Evolutionary conservation across 108 stramenopile species (phyloP), one percentile per base, ranked within the genome.

Genomic region (Cylindrotheca closterium): DNA sequence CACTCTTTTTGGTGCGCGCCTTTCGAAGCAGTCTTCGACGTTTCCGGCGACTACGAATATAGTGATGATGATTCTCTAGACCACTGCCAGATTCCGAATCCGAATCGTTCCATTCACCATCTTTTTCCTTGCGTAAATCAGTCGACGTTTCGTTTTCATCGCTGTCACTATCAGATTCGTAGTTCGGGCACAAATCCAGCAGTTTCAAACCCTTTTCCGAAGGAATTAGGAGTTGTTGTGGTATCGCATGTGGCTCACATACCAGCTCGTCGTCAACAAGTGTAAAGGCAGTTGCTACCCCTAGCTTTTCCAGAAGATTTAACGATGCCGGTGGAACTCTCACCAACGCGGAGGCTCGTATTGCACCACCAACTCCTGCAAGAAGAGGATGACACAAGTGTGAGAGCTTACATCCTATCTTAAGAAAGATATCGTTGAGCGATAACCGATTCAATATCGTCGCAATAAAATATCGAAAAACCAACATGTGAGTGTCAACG

Each of bases 151-250:
- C 70, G 2, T 57, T 55, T 18, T 73, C 66, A 5, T 63, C 60
- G 19, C 71, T 71, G 34, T 80, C 74, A 42, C 63, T 61, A 30
- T 86, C 84, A 21, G 82, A 78, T 28, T 79, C 85, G 45, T 79
- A 87, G 0, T 63, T 73, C 24, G 83, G 87, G 42, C 85, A 89
- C 18, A 94, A 30, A 72, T 94, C 93, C 25, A 94, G 81, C 2
- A 94, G 80, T 52, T 91, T 94, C 33, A 94, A 58, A 1, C 93
- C 88, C 23, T 81, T 79, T 8, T 68, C 84, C 22, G 93, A 87
- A n/a, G 93, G 93, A 31, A 94, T 86, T 37, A 94, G 58, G 21
- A 94, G 76, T 51, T 94, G 90, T 57, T 94, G 90, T 2, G 93
- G 93, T 18, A 87, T 84, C 2, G 88, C 82, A 58, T 74, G 60